phyloP scores from a whole-genome alignment of 768 basidiomycete species.

The Terana coerulea region DNA sequence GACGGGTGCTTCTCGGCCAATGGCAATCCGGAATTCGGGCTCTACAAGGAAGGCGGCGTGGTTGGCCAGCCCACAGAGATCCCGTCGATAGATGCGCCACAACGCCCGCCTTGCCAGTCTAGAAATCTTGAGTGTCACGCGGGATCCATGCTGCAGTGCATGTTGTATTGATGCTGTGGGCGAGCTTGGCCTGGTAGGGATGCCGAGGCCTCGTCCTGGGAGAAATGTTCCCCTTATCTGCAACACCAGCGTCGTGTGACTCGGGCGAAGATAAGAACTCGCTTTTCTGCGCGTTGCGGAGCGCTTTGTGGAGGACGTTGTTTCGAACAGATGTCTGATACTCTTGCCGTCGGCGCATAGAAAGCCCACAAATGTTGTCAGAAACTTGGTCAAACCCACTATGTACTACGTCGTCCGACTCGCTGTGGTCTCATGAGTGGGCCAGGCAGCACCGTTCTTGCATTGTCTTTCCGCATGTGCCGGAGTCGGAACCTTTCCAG shows the following conservation, averaged over 20 bases:
- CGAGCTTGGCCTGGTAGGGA: background rate
- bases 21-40: slow-evolving; percentile 4
- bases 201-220: background rate
- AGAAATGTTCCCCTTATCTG: background rate
- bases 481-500: no score
- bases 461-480: no score
- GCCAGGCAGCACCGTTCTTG: no score
- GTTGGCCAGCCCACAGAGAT: background rate
- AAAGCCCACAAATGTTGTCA: no score
- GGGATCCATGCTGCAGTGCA: background rate
- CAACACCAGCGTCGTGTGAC: slow-evolving; percentile 7
- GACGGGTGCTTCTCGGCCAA: background rate
- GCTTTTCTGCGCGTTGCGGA: background rate
- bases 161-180: background rate
- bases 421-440: no score
- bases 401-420: no score
- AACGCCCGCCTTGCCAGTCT: background rate
- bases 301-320: no score
- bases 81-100: background rate
- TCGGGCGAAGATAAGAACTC: background rate
- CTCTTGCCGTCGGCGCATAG: no score
- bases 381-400: no score
- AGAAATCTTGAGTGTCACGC: no score
- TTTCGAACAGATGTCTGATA: no score
- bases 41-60: background rate